Percentiles rank a stretch among this genome's conserved stretches.
Evolutionary conservation across 2,329 filamentous ascomycete species (phyloP).

Genomic region (Emericellopsis cladophorae): DNA sequence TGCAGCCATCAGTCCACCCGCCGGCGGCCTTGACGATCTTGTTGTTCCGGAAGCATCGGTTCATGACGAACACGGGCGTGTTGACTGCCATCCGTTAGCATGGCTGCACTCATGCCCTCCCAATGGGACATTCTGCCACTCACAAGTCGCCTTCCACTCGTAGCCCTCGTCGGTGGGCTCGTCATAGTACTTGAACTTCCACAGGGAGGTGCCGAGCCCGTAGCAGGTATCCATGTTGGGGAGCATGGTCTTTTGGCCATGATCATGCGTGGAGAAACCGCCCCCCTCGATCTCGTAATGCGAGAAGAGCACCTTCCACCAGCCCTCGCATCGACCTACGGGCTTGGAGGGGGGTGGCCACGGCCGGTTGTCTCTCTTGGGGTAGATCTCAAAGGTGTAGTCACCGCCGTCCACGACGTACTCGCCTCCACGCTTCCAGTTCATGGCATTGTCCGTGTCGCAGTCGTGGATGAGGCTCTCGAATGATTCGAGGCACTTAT

Average conservation of each 20-base stretch:
- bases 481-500: conserved; percentile 8
- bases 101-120: no score
- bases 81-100: no score
- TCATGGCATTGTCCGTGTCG: conserved; percentile 14
- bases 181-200: conserved; percentile 13
- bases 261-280: conserved; percentile 13
- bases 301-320: conserved; percentile 8
- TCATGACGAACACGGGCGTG: conserved; percentile 9
- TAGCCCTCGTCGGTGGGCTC: conserved; percentile 9
- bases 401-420: conserved; percentile 7
- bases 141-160: conserved; percentile 11
- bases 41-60: conserved; percentile 11
- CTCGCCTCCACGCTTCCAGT: conserved; percentile 16
- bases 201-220: conserved; percentile 8
- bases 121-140: no score
- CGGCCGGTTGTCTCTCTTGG: conserved; percentile 5
- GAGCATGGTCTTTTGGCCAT: conserved; percentile 10
- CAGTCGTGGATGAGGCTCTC: conserved; percentile 13
- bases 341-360: conserved; percentile 9
- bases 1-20: conserved; percentile 6
- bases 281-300: conserved; percentile 10
- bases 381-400: conserved; percentile 11
- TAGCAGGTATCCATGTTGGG: conserved; percentile 7
- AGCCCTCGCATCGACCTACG: conserved; percentile 9
- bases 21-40: conserved; percentile 7